Evolutionary conservation across 139 green algal genomes (phyloP).

Genomic region (Tetradesmus obliquus): DNA sequence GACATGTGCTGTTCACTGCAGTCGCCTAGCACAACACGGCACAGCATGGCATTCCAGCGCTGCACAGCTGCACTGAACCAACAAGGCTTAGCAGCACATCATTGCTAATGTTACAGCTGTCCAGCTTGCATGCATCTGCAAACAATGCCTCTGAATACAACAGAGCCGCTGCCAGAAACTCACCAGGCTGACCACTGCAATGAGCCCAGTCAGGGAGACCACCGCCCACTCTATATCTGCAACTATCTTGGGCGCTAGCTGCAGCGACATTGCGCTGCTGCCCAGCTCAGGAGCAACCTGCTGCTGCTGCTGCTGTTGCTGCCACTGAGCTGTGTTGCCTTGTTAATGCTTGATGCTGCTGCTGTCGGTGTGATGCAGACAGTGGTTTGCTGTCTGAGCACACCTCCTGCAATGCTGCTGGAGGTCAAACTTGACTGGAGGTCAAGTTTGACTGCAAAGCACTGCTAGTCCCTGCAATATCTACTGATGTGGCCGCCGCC

Average conservation of each 20-base stretch:
- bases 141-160: background rate
- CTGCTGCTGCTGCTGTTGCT: background rate
- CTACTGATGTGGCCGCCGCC: background rate
- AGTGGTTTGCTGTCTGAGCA: background rate
- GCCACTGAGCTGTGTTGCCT: background rate
- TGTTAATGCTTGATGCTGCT: background rate
- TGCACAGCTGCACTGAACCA: background rate
- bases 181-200: constrained; percentile 40
- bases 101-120: background rate
- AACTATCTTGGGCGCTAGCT: constrained; percentile 12
- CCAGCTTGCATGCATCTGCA: background rate
- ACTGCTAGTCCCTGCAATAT: too few relatives aligned
- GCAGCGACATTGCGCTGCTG: background rate
- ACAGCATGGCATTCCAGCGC: background rate
- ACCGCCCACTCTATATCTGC: constrained; percentile 44
- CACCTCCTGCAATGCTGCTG: too few relatives aligned
- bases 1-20: too few relatives aligned
- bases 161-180: background rate
- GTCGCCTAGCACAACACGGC: background rate
- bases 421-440: too few relatives aligned
- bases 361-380: background rate
- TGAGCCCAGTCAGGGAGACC: constrained; percentile 33
- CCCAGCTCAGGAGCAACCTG: background rate
- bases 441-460: too few relatives aligned
- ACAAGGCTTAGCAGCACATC: background rate